Evolutionary conservation across 2,329 filamentous ascomycete genomes (phyloP), one percentile per base, ranked within the genome.

Genomic region (Aspergillus japonicus): DNA sequence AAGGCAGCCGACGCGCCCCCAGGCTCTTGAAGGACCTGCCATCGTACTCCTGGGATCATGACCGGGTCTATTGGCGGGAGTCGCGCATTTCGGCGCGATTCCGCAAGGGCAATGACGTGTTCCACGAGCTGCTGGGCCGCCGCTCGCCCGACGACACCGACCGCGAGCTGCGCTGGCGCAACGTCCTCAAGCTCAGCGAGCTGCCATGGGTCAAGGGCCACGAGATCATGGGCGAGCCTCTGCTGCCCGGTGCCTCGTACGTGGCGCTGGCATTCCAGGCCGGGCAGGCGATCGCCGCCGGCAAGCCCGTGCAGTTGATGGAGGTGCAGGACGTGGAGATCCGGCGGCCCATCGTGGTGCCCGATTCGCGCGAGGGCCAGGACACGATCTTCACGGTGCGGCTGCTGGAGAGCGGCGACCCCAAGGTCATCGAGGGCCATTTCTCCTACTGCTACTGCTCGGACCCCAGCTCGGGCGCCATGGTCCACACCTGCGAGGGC

Each of bases 131-230:
- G 12, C 52, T 62, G 6, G 59, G 59, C 3, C n/a, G 21, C 2
- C 52, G 48, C 4, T 2, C 26, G 26, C 26, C 26, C 26, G 26
- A 29, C 26, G 26, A 29, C 7, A 29, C 26, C 26, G 26, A 29
- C 0, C 16, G n/a, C 4, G 55, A 56, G 21, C 26, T 47, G 35
- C 51, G 51, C 5, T 71, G 66, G 66, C 59, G 62, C 10, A 67
- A 66, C 42, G 24, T 64, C 8, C 50, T 71, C 23, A 29, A 50
- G 4, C 33, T 63, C 12, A 49, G 29, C 12, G 67, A 71, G 49
- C 29, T 69, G 11, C 64, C 66, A 4, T 72, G 69, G 70, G 50
- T 73, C 7, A 33, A 23, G 2, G 65, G 59, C 26, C 70, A 73
- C 52, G 54, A 50, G 12, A 47, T 73, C n/a, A 64, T 66, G 16